Base-by-base conservation (phyloP, 768 basidiomycete genomes). In the Trametes gibbosa region DNA sequence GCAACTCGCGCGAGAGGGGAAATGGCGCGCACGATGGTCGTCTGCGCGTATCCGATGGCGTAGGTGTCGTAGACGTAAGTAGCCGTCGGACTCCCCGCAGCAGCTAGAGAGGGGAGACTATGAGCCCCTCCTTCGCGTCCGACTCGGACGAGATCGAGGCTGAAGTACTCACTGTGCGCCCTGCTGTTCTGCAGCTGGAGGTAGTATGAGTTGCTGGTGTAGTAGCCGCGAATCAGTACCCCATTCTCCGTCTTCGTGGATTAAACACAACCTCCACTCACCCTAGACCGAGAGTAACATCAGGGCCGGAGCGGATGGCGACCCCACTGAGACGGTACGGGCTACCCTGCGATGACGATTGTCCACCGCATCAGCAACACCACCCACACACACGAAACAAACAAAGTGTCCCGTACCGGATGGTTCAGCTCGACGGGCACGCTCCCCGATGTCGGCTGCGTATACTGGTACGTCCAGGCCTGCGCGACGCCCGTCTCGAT, bases 31-130 rank as follows among this genome's bases (percentile, higher is more conserved):
- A 64, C 65, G 42, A 66, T 58, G 10, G 61, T 58, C 13, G 65
- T 64, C 56, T 66, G 60, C 32, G 58, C 61, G 25, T 64, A 66
- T 14, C 65, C 65, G 41, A 63, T 63, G 24, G 59, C 62, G 27
- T 63, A 65, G 14, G 64, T 65, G 39, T 61, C 61, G 58, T 59
- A 64, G 17, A 63, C 56, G 50, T 64, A 62, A 0, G 56, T 61
- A 24, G 60, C 52, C 5, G 56, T 32, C 1, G 61, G 25, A 25
- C 53, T 34, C 2, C 61, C 60, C 1, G 63, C 63, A 27, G 61
- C n/a, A 25, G 65, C 63, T 64, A 27, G 10, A 34, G 6, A 25
- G 19, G 19, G 40, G n/a, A 9, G 19, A 21, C 2, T 17, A 21
- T 42, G 2, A 42, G 23, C 3, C 17, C 24, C 27, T 17, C 17